These are phyloP conservation scores for Aspergillus indologenus DNA, from an alignment of 495 filamentous ascomycete species.

Conservation along the genomic window DNA sequence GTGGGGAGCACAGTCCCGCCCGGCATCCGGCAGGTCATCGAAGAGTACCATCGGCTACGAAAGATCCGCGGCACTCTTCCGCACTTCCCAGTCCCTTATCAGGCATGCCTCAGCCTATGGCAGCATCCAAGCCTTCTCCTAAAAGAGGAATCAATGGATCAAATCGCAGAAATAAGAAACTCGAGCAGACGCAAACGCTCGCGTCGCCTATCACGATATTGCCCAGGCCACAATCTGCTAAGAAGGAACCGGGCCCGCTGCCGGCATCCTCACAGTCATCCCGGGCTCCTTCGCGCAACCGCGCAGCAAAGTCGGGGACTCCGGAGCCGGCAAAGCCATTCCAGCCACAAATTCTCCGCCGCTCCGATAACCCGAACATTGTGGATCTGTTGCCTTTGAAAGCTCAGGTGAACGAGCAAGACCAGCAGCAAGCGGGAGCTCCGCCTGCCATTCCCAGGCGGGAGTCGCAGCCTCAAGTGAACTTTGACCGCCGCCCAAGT, in stretches of 20 bases:
- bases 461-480: constrained; percentile 13
- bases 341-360: constrained; percentile 59
- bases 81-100: constrained; percentile 49
- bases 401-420: constrained; percentile 17
- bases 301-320: constrained; percentile 17
- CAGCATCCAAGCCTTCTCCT: constrained; percentile 24
- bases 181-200: constrained; percentile 22
- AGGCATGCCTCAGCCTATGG: constrained; percentile 50
- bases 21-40: constrained; percentile 7
- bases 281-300: constrained; percentile 17
- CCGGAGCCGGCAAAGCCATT: constrained; percentile 46
- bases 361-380: constrained; percentile 41
- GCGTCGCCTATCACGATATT: constrained; percentile 46
- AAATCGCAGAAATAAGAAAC: constrained; percentile 22
- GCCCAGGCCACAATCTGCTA: constrained; percentile 37
- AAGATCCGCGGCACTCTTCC: constrained; percentile 33
- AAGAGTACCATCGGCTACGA: not conserved
- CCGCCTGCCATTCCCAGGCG: not conserved
- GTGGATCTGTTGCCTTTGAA: constrained; percentile 22
- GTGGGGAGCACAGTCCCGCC: constrained; percentile 18
- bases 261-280: constrained; percentile 16
- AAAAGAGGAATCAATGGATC: constrained; percentile 24
- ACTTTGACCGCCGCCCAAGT: constrained; percentile 41
- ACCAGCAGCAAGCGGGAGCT: constrained; percentile 6
- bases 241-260: constrained; percentile 27